Evolutionary conservation across 805 yeast species (phyloP), one percentile per base, ranked within the genome.

Genomic region (Yamadazyma sp.): DNA sequence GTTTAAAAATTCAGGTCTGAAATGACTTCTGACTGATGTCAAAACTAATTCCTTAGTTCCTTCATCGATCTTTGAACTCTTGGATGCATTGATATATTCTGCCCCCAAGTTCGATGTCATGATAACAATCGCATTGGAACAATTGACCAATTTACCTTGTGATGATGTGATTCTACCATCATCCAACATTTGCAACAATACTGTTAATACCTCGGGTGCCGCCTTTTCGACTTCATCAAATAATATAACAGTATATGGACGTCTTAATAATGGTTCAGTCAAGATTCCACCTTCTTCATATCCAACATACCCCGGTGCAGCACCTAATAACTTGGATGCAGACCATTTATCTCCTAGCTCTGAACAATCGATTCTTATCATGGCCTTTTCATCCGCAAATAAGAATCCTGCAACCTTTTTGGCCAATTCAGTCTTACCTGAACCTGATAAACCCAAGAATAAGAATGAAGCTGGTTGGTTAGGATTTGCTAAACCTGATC

Each of bases 211-310:
- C 58, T 91, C 98, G 1, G 98, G 98, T 5, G 96, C 96, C 12
- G 98, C 98, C 64, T 93, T 93, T 58, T 93, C 98, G 38, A 93
- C 96, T 67, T 93, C 98, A 64, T 93, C 98, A 55, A 93, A 93
- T 43, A 93, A 71, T 26, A 93, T 74, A n/a, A 93, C 98, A 5
- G 97, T 86, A 65, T 93, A 93, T 38, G 98, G 98, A 43, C 83
- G 82, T 54, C 96, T 77, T 42, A 86, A 75, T 38, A 93, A 72
- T 46, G 93, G 95, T 52, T 93, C 95, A 5, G 98, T 93, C 48
- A 93, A 73, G 49, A 91, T 76, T 47, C 98, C 98, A 59, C 98
- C 98, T 60, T 93, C 96, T 58, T 89, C 97, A 60, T 85, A 94
- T 25, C 98, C 98, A 50, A 93, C 84, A 42, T 67, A 68, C 52